Conservation (phyloP, 2,329 filamentous ascomycete genomes). For the Blumeria hordei region DNA sequence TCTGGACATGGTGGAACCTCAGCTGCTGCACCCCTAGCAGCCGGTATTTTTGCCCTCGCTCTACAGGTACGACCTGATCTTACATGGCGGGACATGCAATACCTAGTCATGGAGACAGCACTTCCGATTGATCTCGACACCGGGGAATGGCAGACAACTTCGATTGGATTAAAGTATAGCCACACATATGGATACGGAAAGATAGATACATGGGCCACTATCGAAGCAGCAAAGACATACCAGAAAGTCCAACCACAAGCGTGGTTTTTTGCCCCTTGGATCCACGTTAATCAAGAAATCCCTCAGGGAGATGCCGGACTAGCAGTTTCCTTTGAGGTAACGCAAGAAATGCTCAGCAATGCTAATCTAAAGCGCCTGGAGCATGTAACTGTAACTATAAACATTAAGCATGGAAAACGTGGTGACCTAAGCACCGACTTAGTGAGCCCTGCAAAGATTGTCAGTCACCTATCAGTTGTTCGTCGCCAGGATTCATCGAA, state of each 20-base stretch:
- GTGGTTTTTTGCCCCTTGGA: conserved; percentile 85
- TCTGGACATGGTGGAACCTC: conserved; percentile 79
- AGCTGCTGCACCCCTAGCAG: conserved; percentile 76
- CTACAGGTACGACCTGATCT: conserved; percentile 68
- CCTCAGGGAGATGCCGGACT: conserved; percentile 68
- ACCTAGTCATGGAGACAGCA: conserved; percentile 65
- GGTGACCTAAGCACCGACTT: conserved; percentile 87
- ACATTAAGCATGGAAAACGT: conserved; percentile 63
- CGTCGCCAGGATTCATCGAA: conserved; percentile 42
- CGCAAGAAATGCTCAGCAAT: conserved; percentile 49
- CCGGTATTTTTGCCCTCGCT: conserved; percentile 75
- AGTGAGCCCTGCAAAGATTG: conserved; percentile 55
- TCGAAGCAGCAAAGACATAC: conserved; percentile 70
- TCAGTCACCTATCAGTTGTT: conserved; percentile 61
- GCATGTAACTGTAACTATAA: conserved; percentile 96
- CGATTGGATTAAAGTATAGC: conserved; percentile 66
- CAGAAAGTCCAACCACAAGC: conserved; percentile 80
- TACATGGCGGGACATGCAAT: conserved; percentile 85
- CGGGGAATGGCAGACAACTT: conserved; percentile 60
- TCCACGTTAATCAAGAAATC: conserved; percentile 66
- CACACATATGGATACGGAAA: conserved; percentile 94
- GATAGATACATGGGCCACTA: conserved; percentile 64
- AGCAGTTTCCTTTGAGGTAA: conserved; percentile 60
- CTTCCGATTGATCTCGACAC: conserved; percentile 51
- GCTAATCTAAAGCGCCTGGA: conserved; percentile 74